A percentile compares a stretch with the other conserved stretches of the same genome.
Conservation (phyloP, 106 monocot species). For the Platanthera guangdongensis region DNA sequence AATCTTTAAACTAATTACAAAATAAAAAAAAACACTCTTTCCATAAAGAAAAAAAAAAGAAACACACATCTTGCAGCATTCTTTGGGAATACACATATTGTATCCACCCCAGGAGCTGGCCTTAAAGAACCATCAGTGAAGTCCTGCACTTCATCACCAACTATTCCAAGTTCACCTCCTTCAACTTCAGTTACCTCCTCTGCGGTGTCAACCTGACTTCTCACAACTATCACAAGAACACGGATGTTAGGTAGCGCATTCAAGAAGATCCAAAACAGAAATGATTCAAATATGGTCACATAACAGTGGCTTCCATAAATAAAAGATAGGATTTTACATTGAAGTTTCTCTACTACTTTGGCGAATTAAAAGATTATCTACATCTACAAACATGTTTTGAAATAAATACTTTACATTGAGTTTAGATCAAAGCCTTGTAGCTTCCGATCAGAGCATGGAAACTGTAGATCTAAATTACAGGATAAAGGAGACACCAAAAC, state of each 20-base stretch:
- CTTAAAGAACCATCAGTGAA: slow-evolving; percentile 52
- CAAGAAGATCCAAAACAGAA: background rate
- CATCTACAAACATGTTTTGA: background rate
- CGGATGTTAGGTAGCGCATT: background rate
- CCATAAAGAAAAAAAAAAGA: background rate
- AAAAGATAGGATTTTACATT: background rate
- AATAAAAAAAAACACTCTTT: background rate
- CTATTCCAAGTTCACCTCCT: slow-evolving; percentile 79
- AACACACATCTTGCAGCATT: slow-evolving; percentile 63
- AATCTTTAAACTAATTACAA: background rate
- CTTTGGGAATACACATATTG: slow-evolving; percentile 82
- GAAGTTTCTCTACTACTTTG: background rate
- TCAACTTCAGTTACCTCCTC: slow-evolving; percentile 63
- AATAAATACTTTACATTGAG: background rate
- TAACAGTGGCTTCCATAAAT: background rate
- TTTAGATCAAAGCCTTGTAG: background rate
- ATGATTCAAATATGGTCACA: background rate
- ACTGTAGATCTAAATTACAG: background rate
- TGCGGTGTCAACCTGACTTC: slow-evolving; percentile 45
- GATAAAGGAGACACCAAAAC: no score
- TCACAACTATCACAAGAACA: slow-evolving; percentile 36
- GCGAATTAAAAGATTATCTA: background rate
- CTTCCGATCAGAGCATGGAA: background rate
- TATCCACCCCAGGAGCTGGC: slow-evolving; percentile 80
- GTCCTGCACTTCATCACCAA: slow-evolving; percentile 77